Conservation (phyloP, 2,329 filamentous ascomycete species). For the Clonostachys rhizophaga region DNA sequence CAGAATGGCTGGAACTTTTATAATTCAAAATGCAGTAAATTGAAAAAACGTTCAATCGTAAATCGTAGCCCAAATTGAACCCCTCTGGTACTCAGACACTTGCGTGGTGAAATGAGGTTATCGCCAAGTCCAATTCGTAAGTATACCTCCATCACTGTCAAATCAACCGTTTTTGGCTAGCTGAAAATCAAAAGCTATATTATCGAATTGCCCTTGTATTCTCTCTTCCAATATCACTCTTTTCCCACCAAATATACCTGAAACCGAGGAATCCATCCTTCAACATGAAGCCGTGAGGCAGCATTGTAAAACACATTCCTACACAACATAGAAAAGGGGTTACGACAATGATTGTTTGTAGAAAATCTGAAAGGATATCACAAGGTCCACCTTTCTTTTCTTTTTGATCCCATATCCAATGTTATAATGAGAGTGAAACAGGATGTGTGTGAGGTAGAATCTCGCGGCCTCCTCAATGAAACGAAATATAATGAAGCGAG, state of each 20-base stretch:
- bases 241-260: not conserved
- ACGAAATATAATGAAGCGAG: constrained; percentile 3
- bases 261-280: constrained; percentile 1
- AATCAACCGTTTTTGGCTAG: not conserved
- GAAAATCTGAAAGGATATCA: constrained; percentile 4
- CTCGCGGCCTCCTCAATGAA: not conserved
- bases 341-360: not conserved
- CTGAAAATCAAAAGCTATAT: no score
- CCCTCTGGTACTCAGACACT: not conserved
- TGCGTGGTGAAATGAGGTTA: constrained; percentile 5
- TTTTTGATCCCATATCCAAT: no score
- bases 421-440: no score
- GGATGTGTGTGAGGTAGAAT: no score
- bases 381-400: not conserved
- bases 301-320: constrained; percentile 24
- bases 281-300: constrained; percentile 42
- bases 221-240: not conserved
- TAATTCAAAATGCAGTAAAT: not conserved
- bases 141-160: not conserved
- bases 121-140: constrained; percentile 3
- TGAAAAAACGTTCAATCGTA: not conserved
- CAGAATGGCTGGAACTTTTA: not conserved
- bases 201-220: no score
- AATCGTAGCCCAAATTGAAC: not conserved
- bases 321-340: constrained; percentile 1